Base-by-base conservation (phyloP, 495 filamentous ascomycete genomes). In the Penicillium mononematosum region DNA sequence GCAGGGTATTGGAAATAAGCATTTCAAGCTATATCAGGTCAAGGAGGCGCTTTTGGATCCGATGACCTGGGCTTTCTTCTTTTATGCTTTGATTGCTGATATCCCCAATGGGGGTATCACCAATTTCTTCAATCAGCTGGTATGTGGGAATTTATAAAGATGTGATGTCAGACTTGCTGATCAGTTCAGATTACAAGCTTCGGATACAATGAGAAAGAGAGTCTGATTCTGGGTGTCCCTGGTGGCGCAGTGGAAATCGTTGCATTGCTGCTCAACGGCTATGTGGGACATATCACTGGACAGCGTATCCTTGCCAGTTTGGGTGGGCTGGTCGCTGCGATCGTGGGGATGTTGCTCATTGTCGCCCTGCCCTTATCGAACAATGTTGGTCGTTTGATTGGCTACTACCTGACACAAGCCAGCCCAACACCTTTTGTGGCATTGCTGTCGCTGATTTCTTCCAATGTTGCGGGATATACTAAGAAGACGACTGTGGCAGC, bases 401-500 rank as follows among this genome's bases (percentile, higher is more conserved):
- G 84, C 2, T 87, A 85, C 64, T 88, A 88, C 63, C 70, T 88
- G 39, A 86, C 83, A 0, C 78, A 83, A 66, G 76, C 83, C 8
- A 75, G 70, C 49, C 76, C 86, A 2, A 85, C 82, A 16, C 43
- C 69, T 72, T 75, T 76, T 29, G 70, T 77, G 1, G 73, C 74
- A 1, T 58, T 78, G 12, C 44, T 74, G 50, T 81, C 82, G 7
- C 70, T 87, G 45, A 81, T 87, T 44, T 78, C 78, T 0, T 81
- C 78, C 27, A 88, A 89, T 56, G 79, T 88, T 1, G 83, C 85
- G 3, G 85, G 86, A 29, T 88, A 86, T 64, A 88, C 87, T 1
- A 88, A 88, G 72, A 88, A 88, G 69, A 88, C 86, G 0, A 88
- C 86, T 0, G 81, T 87, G 4, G 85, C 85, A 1, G 85, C 84